A percentile compares a stretch with the other conserved stretches of the same genome.
Conservation (phyloP, 2,329 filamentous ascomycete genomes). For the Biscogniauxia marginata region DNA sequence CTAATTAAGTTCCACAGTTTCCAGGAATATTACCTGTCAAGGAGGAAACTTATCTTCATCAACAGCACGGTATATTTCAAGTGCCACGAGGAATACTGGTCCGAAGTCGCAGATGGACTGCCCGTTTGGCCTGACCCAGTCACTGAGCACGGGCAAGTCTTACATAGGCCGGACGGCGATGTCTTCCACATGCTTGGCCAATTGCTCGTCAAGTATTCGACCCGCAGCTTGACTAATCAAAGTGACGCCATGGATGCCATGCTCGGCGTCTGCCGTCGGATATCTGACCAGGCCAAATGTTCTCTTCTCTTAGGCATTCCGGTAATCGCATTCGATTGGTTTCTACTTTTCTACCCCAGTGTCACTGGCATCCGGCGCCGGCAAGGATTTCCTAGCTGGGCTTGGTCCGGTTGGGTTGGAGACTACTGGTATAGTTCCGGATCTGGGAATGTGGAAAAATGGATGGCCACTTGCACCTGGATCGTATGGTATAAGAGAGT, state of each 20-base stretch:
- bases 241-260: constrained; percentile 18
- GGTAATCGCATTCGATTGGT: constrained; percentile 19
- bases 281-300: constrained; percentile 18
- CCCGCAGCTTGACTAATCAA: constrained; percentile 15
- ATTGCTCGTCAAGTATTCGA: constrained; percentile 19
- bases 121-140: constrained; percentile 10
- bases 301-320: constrained; percentile 19
- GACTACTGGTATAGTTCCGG: constrained; percentile 16
- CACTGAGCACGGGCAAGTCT: constrained; percentile 10
- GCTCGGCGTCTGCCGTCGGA: constrained; percentile 17
- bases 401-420: constrained; percentile 21
- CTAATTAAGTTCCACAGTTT: constrained; percentile 7
- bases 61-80: constrained; percentile 19
- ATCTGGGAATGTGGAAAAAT: constrained; percentile 17
- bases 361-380: constrained; percentile 13
- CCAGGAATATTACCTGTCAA: constrained; percentile 22
- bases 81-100: constrained; percentile 14
- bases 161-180: constrained; percentile 19
- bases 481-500: constrained; percentile 19
- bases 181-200: constrained; percentile 20
- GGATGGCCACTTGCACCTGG: constrained; percentile 17
- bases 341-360: constrained; percentile 18
- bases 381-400: constrained; percentile 19
- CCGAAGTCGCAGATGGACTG: constrained; percentile 18
- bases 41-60: constrained; percentile 19